Conservation (phyloP, 495 filamentous ascomycete genomes). For the Aspergillus nanangensis region DNA sequence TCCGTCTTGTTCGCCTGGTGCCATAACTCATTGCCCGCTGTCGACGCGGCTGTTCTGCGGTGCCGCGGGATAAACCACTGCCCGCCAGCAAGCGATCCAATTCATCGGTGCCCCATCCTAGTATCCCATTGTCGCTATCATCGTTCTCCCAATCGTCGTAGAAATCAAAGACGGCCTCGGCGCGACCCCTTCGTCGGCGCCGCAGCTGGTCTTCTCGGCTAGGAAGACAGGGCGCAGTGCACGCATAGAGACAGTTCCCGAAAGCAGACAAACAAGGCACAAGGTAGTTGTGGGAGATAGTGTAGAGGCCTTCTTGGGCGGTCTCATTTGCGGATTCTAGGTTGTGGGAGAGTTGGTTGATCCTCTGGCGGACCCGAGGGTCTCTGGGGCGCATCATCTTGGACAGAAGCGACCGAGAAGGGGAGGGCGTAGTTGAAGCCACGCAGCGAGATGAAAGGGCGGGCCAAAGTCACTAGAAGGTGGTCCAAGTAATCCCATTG, state of each 20-base stretch:
- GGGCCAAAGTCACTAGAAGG: slow-evolving; percentile 2
- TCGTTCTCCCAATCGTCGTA: slow-evolving; percentile 97
- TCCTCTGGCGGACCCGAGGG: slow-evolving; percentile 86
- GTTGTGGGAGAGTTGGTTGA: slow-evolving; percentile 90
- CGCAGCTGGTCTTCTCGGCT: slow-evolving; percentile 69
- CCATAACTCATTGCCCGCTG: slow-evolving; percentile 89
- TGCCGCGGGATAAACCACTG: slow-evolving; percentile 49
- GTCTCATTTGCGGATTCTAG: slow-evolving; percentile 89
- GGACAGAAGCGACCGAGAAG: slow-evolving; percentile 3
- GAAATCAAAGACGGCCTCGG: slow-evolving; percentile 90
- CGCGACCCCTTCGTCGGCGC: slow-evolving; percentile 60
- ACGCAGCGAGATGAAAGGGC: not conserved
- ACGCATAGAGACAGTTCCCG: slow-evolving; percentile 59
- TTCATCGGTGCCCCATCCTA: slow-evolving; percentile 78
- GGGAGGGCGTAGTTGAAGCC: not conserved
- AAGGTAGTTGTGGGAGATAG: slow-evolving; percentile 80
- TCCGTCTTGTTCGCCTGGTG: slow-evolving; percentile 55
- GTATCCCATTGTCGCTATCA: slow-evolving; percentile 53
- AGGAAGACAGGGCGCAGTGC: slow-evolving; percentile 68
- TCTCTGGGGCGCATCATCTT: slow-evolving; percentile 68
- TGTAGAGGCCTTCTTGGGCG: slow-evolving; percentile 83
- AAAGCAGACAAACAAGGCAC: slow-evolving; percentile 72
- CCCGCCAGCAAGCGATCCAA: slow-evolving; percentile 83
- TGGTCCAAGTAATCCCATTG: slow-evolving; percentile 11
- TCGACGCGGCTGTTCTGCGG: slow-evolving; percentile 61